Percentiles rank a stretch among this genome's conserved stretches.
Evolutionary conservation across 331 rosid genomes (phyloP).

Genomic region (Rhamnella rubrinervis): DNA sequence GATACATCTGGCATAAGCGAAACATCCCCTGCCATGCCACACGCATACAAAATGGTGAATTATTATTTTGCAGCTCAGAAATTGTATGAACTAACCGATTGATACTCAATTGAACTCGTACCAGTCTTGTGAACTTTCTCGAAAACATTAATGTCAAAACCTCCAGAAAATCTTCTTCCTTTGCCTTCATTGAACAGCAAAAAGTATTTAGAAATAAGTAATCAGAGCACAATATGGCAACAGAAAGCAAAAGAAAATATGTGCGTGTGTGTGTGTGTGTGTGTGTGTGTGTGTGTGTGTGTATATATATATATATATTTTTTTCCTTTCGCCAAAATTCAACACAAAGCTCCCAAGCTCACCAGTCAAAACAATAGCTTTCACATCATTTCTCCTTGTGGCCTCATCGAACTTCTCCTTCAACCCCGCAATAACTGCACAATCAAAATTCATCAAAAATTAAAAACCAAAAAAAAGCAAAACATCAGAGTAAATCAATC

Average conservation of each 20-base stretch:
- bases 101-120: constrained; percentile 20
- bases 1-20: constrained; percentile 79
- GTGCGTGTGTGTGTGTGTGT: too few species aligned
- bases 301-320: too few species aligned
- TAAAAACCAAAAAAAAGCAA: constrained; percentile 3
- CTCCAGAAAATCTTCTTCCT: constrained; percentile 91
- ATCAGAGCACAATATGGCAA: not conserved
- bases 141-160: constrained; percentile 90
- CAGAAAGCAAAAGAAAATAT: not conserved
- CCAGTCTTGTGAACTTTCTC: constrained; percentile 84
- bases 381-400: constrained; percentile 71
- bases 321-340: not conserved
- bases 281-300: too few species aligned
- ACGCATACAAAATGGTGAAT: constrained; percentile 8
- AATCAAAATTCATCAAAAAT: constrained; percentile 1
- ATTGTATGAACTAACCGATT: not conserved
- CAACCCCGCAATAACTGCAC: constrained; percentile 61
- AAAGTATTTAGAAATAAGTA: constrained; percentile 5
- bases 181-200: constrained; percentile 45
- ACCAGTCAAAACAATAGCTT: constrained; percentile 90
- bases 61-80: constrained; percentile 6
- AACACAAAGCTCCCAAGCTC: constrained; percentile 2
- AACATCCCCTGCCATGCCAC: constrained; percentile 59
- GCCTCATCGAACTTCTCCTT: constrained; percentile 76
- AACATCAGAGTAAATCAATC: not conserved